Base-by-base conservation (phyloP, 352 stramenopile genomes). In the Peronospora tabacina region DNA sequence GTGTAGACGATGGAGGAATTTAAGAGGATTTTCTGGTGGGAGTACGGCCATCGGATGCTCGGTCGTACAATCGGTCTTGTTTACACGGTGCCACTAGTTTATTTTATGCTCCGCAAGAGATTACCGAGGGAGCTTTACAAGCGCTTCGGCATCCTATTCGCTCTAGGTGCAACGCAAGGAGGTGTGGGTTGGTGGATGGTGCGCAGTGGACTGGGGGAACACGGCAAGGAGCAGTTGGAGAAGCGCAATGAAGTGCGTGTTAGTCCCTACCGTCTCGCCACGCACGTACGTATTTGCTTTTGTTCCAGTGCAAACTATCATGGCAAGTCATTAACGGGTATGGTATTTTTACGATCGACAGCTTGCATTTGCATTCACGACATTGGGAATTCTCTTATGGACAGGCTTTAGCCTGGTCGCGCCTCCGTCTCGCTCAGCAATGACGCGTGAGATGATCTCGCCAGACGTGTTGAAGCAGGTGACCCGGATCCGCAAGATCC, bases 181-280 rank as follows among this genome's bases (percentile, higher is more conserved):
- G 75, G 34, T 24, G 90, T 99, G 16, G 97, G 97, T 42, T 99
- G 97, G 97, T 99, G 96, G 96, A 99, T 99, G 97, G 97, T 99
- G 40, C 96, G 97, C 70, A 98, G 86, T 56, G 97, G 97, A 12
- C 70, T 99, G 3, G 93, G 98, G 49, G 84, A 98, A 20, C 88
- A 97, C 68, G 79, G 75, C 45, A 62, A 84, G 29, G 67, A 87
- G 49, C 76, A 88, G 46, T 53, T 90, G 11, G 32, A 71, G 30
- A 87, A 94, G 53, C 66, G 72, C 37, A 92, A 95, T 32, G 93
- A 99, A 77, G 97, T 99, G 59, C 90, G 97, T 54, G 97, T 99
- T 16, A 97, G 82, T 49, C 96, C 96, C 3, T 97, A 98, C 70
- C 79, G 97, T 37, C 80, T 99, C 35, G 91, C 97, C 13, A 90